Percentiles rank a stretch among this genome's conserved stretches.
Conservation (phyloP, 1,139 yeast genomes). For the Sugiyamaella neomexicana region DNA sequence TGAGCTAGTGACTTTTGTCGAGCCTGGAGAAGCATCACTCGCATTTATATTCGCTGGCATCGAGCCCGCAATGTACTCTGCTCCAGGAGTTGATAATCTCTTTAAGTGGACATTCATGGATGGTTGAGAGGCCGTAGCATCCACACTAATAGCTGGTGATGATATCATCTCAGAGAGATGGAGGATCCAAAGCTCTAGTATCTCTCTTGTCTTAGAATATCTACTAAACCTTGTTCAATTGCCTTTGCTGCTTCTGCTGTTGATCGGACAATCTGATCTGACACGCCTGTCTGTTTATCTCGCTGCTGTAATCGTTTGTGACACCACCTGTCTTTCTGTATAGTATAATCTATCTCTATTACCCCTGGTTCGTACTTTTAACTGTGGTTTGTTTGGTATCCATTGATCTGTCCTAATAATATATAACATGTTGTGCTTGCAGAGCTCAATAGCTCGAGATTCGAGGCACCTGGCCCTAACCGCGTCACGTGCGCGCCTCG, state of each 20-base stretch:
- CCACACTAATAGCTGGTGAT: no score
- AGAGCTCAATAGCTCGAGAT: no score
- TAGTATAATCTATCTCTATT: background rate
- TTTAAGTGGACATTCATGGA: background rate
- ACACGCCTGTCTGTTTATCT: background rate
- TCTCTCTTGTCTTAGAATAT: no score
- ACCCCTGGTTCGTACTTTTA: background rate
- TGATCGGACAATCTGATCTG: background rate
- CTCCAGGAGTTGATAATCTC: slow-evolving; percentile 4
- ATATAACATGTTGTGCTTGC: no score
- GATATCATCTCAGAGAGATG: no score
- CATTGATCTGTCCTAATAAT: background rate
- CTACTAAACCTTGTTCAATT: no score
- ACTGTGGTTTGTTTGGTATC: background rate
- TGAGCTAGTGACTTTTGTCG: background rate
- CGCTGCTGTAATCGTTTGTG: background rate
- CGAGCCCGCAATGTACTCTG: background rate
- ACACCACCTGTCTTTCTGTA: background rate
- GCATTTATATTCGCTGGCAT: background rate
- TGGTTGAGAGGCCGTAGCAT: background rate
- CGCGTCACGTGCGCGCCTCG: background rate
- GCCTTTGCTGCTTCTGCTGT: no score
- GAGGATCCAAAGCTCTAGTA: no score
- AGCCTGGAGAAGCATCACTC: background rate
- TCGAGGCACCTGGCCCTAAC: background rate